These are phyloP conservation scores for Clonostachys rhizophaga DNA, from an alignment of 2,329 filamentous ascomycete species.

Conservation along the genomic window DNA sequence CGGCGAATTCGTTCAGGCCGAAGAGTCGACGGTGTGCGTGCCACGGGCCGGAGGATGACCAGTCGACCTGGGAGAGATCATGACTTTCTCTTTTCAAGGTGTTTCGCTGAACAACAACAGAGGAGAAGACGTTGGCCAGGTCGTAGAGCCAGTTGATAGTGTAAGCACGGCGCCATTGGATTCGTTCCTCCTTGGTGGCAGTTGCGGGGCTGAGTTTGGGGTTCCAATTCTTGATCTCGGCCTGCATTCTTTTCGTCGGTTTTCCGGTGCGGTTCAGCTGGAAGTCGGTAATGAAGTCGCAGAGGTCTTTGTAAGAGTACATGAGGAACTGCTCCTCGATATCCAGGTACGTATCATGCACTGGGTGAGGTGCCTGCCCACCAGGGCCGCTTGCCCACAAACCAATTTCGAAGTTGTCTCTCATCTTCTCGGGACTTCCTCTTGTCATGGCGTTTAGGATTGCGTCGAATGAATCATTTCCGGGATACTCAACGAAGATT, in stretches of 20 bases:
- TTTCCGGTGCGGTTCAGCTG: slow-evolving; percentile 36
- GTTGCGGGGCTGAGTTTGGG: slow-evolving; percentile 27
- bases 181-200: slow-evolving; percentile 28
- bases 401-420: not conserved
- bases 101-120: slow-evolving; percentile 38
- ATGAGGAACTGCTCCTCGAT: slow-evolving; percentile 36
- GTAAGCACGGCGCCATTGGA: slow-evolving; percentile 40
- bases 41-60: no score
- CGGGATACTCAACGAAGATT: slow-evolving; percentile 40
- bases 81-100: slow-evolving; percentile 13
- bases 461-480: slow-evolving; percentile 33
- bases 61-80: slow-evolving; percentile 31
- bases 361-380: not conserved
- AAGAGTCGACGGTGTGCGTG: no score
- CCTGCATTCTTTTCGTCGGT: slow-evolving; percentile 36
- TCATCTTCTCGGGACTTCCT: not conserved
- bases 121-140: not conserved
- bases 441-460: slow-evolving; percentile 29
- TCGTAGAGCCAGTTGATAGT: slow-evolving; percentile 49
- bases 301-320: slow-evolving; percentile 32
- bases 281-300: slow-evolving; percentile 39
- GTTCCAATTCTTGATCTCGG: slow-evolving; percentile 31
- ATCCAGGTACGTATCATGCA: not conserved
- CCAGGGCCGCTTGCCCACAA: not conserved
- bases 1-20: not conserved